Percentiles rank a stretch among this genome's conserved stretches.
These are phyloP conservation scores for Pseudocercospora pini-densiflorae DNA, from an alignment of 2,329 filamentous ascomycete species.

Conservation along the genomic window DNA sequence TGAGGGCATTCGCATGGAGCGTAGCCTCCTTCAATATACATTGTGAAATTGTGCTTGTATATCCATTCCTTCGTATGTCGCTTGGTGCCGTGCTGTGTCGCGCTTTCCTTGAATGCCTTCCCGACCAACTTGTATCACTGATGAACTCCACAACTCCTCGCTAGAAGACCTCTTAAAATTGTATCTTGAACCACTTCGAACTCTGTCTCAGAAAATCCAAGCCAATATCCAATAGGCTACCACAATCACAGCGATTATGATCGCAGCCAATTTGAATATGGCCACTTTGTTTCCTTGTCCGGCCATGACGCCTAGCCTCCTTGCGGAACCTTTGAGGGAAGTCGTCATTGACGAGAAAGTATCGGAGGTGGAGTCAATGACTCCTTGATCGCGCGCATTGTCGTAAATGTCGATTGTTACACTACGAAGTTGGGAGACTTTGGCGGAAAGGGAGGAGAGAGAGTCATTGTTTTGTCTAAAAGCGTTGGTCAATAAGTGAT, in stretches of 20 bases:
- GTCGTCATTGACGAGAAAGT: conserved; percentile 88
- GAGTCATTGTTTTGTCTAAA: conserved; percentile 88
- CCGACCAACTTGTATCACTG: not conserved
- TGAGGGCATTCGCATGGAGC: not conserved
- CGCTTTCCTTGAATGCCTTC: not conserved
- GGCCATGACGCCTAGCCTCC: conserved; percentile 86
- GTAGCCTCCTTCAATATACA: not conserved
- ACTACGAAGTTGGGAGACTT: conserved; percentile 88
- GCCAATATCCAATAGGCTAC: conserved; percentile 71
- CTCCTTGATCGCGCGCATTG: conserved; percentile 83
- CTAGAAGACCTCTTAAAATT: not conserved
- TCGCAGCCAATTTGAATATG: conserved; percentile 84
- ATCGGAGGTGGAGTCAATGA: conserved; percentile 87
- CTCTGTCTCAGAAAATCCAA: conserved; percentile 35
- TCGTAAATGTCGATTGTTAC: conserved; percentile 99
- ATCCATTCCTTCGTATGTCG: not conserved
- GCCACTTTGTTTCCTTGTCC: conserved; percentile 88
- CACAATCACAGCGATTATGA: conserved; percentile 74
- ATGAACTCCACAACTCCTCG: not conserved
- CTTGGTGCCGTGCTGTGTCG: not conserved
- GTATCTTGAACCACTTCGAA: not conserved
- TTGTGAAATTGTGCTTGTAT: not conserved
- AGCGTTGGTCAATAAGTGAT: conserved; percentile 7
- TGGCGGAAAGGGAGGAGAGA: conserved; percentile 85
- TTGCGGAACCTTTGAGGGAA: conserved; percentile 81